phyloP scores from a whole-genome alignment of 2,329 filamentous ascomycete genomes.

The Thielaviopsis populi region DNA sequence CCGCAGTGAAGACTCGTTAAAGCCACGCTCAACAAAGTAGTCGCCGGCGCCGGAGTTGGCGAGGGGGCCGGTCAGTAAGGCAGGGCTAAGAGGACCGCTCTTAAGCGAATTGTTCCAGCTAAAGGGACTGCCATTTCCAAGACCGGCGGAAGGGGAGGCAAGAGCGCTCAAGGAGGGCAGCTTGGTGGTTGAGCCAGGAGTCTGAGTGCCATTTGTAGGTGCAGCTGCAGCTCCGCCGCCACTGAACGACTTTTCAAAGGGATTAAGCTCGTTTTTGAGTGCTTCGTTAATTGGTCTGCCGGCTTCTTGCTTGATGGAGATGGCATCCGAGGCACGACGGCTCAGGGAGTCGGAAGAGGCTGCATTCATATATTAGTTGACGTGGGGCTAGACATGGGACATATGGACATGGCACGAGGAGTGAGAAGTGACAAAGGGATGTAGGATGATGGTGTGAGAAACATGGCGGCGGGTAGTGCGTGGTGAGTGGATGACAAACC shows the following conservation, averaged over 20 bases:
- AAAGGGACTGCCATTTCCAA: constrained; percentile 14
- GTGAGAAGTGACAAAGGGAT: not conserved
- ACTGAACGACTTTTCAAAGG: constrained; percentile 90
- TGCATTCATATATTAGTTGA: not conserved
- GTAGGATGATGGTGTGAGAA: not conserved
- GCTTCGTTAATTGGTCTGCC: constrained; percentile 19
- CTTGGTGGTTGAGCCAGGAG: constrained; percentile 61
- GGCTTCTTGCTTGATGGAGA: constrained; percentile 9
- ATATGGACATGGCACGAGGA: not conserved
- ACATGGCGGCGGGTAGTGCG: not conserved
- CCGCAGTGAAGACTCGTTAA: constrained; percentile 88
- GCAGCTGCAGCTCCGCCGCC: constrained; percentile 27
- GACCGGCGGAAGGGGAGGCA: constrained; percentile 64
- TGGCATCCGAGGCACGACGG: constrained; percentile 4
- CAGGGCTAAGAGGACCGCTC: constrained; percentile 85
- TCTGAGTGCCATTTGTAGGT: constrained; percentile 32
- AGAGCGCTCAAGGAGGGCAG: constrained; percentile 80
- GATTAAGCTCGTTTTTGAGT: constrained; percentile 75
- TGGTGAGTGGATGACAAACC: constrained; percentile 7
- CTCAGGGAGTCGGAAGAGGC: constrained; percentile 4
- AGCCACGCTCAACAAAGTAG: constrained; percentile 79
- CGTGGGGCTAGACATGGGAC: not conserved
- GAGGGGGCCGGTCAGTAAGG: constrained; percentile 87
- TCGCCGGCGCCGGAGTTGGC: constrained; percentile 65
- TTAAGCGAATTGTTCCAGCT: constrained; percentile 52